A percentile compares a stretch with the other conserved stretches of the same genome.
Conservation (phyloP, 352 stramenopile species). For the Salisapilia sapeloensis region DNA sequence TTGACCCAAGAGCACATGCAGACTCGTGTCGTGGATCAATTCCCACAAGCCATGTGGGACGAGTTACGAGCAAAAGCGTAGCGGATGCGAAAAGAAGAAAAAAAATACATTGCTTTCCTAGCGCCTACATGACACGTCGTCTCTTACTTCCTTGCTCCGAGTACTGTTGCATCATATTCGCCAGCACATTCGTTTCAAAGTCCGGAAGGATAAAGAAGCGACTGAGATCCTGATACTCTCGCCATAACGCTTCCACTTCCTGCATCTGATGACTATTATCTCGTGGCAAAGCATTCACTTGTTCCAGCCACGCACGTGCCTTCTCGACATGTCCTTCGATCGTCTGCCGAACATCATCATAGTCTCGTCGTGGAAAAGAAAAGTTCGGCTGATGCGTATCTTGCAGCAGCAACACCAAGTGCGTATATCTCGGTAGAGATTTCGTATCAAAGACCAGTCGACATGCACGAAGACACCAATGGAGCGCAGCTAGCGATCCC, state of each 20-base stretch:
- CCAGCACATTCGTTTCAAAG: constrained; percentile 10
- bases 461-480: constrained; percentile 67
- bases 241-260: constrained; percentile 40
- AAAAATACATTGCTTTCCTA: no score
- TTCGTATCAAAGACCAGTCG: constrained; percentile 29
- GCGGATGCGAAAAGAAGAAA: constrained; percentile 1
- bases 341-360: constrained; percentile 47
- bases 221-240: constrained; percentile 27
- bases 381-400: constrained; percentile 30
- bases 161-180: background rate
- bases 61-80: constrained; percentile 27
- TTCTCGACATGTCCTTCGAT: constrained; percentile 49
- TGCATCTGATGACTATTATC: no score
- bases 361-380: constrained; percentile 42
- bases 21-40: constrained; percentile 35
- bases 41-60: constrained; percentile 31
- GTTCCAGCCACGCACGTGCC: constrained; percentile 38
- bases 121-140: constrained; percentile 2
- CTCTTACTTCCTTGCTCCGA: no score
- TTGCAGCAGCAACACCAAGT: constrained; percentile 45
- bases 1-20: constrained; percentile 51
- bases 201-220: constrained; percentile 47
- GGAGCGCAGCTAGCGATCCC: constrained; percentile 32
- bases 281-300: constrained; percentile 40
- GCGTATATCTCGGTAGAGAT: constrained; percentile 35